Evolutionary conservation across 805 yeast species (phyloP).

Genomic region (Cyberlindnera meyerae): DNA sequence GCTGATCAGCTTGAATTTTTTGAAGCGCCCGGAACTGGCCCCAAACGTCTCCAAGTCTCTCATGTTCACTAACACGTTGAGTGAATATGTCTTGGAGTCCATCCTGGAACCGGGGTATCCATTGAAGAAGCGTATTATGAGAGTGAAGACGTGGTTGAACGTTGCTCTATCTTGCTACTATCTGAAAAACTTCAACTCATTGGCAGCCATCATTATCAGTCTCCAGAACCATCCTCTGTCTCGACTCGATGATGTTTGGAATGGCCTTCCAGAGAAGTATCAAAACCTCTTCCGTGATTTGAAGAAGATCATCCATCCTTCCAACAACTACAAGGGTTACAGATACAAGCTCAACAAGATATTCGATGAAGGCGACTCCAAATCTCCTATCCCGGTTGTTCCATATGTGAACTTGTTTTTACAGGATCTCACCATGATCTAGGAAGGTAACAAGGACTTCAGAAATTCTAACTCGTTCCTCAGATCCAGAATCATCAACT

Average conservation of each 20-base stretch:
- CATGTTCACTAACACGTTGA: constrained; percentile 63
- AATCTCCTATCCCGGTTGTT: constrained; percentile 51
- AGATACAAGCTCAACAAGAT: constrained; percentile 57
- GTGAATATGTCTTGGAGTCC: constrained; percentile 69
- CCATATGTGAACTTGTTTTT: constrained; percentile 72
- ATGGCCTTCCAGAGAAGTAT: constrained; percentile 52
- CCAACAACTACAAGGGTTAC: constrained; percentile 66
- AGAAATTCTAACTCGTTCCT: constrained; percentile 52
- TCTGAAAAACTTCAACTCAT: constrained; percentile 69
- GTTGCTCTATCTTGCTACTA: constrained; percentile 68
- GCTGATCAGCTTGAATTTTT: constrained; percentile 56
- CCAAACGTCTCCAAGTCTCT: constrained; percentile 60
- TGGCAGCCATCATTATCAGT: constrained; percentile 75
- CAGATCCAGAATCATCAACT: constrained; percentile 51
- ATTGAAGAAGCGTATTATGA: constrained; percentile 45
- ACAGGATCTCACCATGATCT: constrained; percentile 76
- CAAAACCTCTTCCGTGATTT: constrained; percentile 57
- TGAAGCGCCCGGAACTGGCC: constrained; percentile 52
- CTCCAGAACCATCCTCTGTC: constrained; percentile 69
- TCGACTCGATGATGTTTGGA: constrained; percentile 58
- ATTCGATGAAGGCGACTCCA: constrained; percentile 37
- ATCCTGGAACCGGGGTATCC: constrained; percentile 48
- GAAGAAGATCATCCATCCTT: constrained; percentile 67
- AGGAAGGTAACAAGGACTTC: constrained; percentile 73
- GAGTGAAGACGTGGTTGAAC: constrained; percentile 67